Base-by-base conservation (phyloP, 2,329 filamentous ascomycete genomes). In the Aspergillus sp. region DNA sequence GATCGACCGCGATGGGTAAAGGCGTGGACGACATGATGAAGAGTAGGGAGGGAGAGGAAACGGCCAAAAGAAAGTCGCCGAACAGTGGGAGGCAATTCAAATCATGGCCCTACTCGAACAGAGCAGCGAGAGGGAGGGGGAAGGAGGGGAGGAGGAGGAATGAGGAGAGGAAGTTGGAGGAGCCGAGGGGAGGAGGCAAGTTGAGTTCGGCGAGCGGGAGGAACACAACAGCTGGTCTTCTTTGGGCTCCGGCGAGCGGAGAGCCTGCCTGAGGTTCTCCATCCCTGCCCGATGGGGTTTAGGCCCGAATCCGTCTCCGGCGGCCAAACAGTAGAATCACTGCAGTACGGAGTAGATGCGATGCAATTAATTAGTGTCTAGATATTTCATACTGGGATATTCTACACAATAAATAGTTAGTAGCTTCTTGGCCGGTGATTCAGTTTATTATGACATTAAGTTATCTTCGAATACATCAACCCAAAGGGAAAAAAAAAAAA, bases 1-100 rank as follows among this genome's bases (percentile, higher is more conserved):
- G 92, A 71, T 96, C 91, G 67, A 96, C 90, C 47, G 93, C 91
- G 64, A 96, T 91, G 36, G 90, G 86, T 32, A 93, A 77, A 27
- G 72, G 65, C 17, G 69, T 61, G n/a, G 70, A 67, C 23, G 70
- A 68, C 74, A 76, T 76, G 54, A 64, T 70, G 66, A 65, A 60
- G 62, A 70, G 62, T 61, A 63, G 64, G 56, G 62, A 57, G 63
- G 52, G 41, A 39, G 39, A 50, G 49, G 60, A 58, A 63, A 57
- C 49, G 61, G 59, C 52, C 58, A 51, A 58, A 61, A 57, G 21
- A 41, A 57, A 50, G 51, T 59, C 64, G 63, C 64, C 62, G 63
- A 49, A 51, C 11, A 27, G 23, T 32, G 32, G 38, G 58, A 64
- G 59, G 61, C 57, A 64, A 36, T 30, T 65, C 53, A 68, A 56